phyloP scores from a whole-genome alignment of 495 filamentous ascomycete species.

The Podospora australis region DNA sequence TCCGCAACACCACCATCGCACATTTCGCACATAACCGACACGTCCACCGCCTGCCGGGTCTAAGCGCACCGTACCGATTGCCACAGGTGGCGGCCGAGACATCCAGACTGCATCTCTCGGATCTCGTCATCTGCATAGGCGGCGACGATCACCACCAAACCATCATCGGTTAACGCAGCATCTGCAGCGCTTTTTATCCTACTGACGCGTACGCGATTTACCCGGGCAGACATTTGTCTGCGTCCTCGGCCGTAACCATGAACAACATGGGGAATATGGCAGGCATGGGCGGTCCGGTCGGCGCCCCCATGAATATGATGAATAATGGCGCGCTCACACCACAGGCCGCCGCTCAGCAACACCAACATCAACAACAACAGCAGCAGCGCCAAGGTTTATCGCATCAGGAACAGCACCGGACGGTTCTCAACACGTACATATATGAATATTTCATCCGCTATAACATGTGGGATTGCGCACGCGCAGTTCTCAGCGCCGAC shows the following conservation, averaged over 20 bases:
- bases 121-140: no score
- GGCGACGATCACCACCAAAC: background rate
- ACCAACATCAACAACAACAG: background rate
- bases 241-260: conserved; percentile 30
- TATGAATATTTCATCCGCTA: conserved; percentile 93
- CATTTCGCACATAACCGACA: conserved; percentile 1
- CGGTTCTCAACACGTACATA: conserved; percentile 83
- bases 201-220: no score
- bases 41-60: conserved; percentile 16
- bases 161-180: conserved; percentile 18
- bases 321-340: conserved; percentile 51
- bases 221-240: conserved; percentile 26
- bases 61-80: conserved; percentile 24
- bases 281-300: conserved; percentile 56
- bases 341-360: conserved; percentile 23
- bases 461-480: conserved; percentile 72
- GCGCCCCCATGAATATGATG: conserved; percentile 62
- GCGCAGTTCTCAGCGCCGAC: conserved; percentile 61
- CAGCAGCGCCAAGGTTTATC: background rate
- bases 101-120: conserved; percentile 1
- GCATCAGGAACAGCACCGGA: conserved; percentile 26
- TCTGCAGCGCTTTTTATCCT: background rate
- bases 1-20: no score
- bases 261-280: conserved; percentile 47
- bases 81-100: conserved; percentile 22